These are phyloP conservation scores for Dothiorella sarmentorum DNA, from an alignment of 2,329 filamentous ascomycete species.

Conservation along the genomic window DNA sequence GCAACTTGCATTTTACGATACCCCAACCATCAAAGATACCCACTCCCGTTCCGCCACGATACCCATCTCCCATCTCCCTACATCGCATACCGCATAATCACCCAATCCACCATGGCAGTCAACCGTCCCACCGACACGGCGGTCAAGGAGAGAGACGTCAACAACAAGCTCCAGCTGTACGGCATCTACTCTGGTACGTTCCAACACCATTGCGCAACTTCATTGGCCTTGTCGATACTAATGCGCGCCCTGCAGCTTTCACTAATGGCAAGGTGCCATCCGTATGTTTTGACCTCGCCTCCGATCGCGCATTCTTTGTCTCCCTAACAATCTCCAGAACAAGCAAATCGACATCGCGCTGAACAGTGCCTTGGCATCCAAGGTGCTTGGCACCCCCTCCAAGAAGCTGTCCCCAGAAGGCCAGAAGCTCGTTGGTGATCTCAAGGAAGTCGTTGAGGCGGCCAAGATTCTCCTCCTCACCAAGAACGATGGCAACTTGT, in stretches of 20 bases:
- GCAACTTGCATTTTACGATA: conserved; percentile 18
- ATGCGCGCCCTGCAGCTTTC: conserved; percentile 60
- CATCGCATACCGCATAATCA: no score
- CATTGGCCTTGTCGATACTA: background rate
- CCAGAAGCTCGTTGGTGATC: conserved; percentile 70
- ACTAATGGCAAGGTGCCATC: conserved; percentile 86
- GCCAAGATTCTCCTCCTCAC: conserved; percentile 80
- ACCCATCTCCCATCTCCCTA: background rate
- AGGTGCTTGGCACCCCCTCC: conserved; percentile 66
- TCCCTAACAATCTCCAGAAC: conserved; percentile 55
- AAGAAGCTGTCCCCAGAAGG: conserved; percentile 79
- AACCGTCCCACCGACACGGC: conserved; percentile 72
- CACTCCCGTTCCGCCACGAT: background rate
- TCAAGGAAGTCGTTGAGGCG: conserved; percentile 75
- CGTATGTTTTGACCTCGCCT: conserved; percentile 49
- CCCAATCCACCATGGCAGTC: conserved; percentile 42
- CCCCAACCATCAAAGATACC: conserved; percentile 9
- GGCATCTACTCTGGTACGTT: conserved; percentile 70
- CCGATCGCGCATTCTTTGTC: background rate
- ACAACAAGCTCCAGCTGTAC: conserved; percentile 90
- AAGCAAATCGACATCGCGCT: conserved; percentile 93
- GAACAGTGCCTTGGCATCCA: conserved; percentile 78
- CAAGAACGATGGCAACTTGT: conserved; percentile 91
- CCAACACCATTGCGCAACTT: background rate
- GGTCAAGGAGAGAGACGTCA: conserved; percentile 80